A percentile compares a stretch with the other conserved stretches of the same genome.
phyloP scores from a whole-genome alignment of 352 stramenopile genomes.

The Phytophthora sojae region DNA sequence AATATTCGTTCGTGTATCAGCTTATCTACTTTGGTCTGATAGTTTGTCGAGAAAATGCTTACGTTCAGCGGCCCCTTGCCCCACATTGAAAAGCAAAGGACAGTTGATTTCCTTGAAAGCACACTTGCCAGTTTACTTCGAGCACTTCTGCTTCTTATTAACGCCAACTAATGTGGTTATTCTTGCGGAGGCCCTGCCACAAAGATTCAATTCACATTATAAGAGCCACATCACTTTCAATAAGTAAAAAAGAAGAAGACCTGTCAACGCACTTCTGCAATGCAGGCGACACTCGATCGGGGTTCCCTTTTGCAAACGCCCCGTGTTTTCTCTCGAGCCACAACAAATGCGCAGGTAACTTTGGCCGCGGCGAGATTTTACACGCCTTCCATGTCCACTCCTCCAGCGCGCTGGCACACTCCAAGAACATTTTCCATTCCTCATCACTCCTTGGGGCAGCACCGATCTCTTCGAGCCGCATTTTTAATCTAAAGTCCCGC shows the following conservation, averaged over 20 bases:
- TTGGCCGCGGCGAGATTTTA: not conserved
- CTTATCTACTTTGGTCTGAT: too few relatives aligned
- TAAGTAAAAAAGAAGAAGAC: not conserved
- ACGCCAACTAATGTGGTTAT: not conserved
- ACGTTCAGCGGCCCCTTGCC: too few relatives aligned
- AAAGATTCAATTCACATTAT: not conserved
- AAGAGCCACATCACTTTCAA: not conserved
- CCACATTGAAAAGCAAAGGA: too few relatives aligned
- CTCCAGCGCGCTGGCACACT: not conserved
- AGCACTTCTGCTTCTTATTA: not conserved
- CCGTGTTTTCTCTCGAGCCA: not conserved
- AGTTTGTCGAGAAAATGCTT: too few relatives aligned
- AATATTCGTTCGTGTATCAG: too few relatives aligned
- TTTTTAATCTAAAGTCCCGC: not conserved
- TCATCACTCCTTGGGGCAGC: not conserved
- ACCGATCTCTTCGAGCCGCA: not conserved
- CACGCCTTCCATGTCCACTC: not conserved
- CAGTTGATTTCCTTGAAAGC: not conserved
- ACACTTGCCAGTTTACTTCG: constrained; percentile 1
- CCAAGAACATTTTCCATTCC: not conserved
- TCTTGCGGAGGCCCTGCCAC: not conserved
- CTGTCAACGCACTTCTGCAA: not conserved
- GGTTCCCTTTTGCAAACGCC: not conserved
- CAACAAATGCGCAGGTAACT: not conserved
- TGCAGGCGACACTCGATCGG: not conserved